phyloP scores from a whole-genome alignment of 1,284 basidiomycete species.

The Paramarasmius palmivorus region DNA sequence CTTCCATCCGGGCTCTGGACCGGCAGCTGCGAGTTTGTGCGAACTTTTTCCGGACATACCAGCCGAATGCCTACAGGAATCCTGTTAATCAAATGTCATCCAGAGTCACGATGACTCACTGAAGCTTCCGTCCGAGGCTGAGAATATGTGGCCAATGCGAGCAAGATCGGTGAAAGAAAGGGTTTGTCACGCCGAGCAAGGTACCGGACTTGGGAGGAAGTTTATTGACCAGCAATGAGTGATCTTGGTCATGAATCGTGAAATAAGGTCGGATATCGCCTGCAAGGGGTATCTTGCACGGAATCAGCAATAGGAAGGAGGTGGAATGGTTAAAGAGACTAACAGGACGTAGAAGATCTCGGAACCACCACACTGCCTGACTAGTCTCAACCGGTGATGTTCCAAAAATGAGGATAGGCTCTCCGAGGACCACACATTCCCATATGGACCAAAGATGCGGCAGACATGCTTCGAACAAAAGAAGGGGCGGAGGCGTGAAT shows the following conservation, averaged over 20 bases:
- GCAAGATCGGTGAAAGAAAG: slow-evolving; percentile 88
- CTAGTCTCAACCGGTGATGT: slow-evolving; percentile 80
- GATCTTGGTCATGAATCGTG: slow-evolving; percentile 93
- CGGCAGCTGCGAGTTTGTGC: slow-evolving; percentile 33
- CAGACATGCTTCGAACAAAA: slow-evolving; percentile 75
- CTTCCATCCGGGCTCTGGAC: slow-evolving; percentile 71
- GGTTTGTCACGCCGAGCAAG: slow-evolving; percentile 92
- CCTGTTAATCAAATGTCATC: background rate
- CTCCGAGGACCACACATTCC: slow-evolving; percentile 88
- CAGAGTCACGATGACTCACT: slow-evolving; percentile 32
- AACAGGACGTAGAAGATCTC: slow-evolving; percentile 86
- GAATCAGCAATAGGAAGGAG: slow-evolving; percentile 8
- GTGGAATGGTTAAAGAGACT: slow-evolving; percentile 21
- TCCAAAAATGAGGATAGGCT: slow-evolving; percentile 87
- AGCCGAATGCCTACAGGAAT: slow-evolving; percentile 4
- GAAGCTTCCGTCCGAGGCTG: slow-evolving; percentile 53
- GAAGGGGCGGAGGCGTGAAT: slow-evolving; percentile 67
- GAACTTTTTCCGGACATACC: slow-evolving; percentile 4
- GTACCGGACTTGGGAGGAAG: slow-evolving; percentile 84
- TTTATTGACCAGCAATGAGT: slow-evolving; percentile 74
- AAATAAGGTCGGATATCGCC: slow-evolving; percentile 93
- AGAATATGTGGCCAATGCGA: slow-evolving; percentile 92
- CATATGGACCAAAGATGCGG: slow-evolving; percentile 90
- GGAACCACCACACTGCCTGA: slow-evolving; percentile 88
- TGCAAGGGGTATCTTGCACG: slow-evolving; percentile 72